Percentiles rank a stretch among this genome's conserved stretches.
phyloP scores from a whole-genome alignment of 257 asterid genomes.

The Solanum chmielewskii region DNA sequence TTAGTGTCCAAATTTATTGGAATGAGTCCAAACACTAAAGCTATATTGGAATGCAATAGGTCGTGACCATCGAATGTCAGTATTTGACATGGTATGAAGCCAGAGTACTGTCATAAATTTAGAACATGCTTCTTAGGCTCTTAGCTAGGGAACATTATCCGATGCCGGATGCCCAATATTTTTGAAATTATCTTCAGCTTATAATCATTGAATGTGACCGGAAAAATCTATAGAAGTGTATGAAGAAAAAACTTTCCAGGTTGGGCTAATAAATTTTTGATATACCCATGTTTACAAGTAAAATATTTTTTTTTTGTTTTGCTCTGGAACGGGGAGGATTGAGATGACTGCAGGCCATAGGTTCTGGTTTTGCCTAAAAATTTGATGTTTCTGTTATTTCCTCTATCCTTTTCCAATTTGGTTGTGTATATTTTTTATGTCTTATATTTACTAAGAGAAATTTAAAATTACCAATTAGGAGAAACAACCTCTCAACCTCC shows the following conservation, averaged over 20 bases:
- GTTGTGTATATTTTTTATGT: background rate
- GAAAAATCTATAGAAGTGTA: background rate
- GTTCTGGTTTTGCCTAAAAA: background rate
- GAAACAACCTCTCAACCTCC: background rate
- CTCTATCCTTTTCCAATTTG: background rate
- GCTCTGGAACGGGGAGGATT: background rate
- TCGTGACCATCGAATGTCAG: background rate
- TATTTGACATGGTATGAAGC: background rate
- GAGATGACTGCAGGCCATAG: background rate
- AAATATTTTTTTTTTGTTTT: background rate
- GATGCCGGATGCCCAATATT: background rate
- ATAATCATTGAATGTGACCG: background rate
- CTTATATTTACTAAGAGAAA: background rate
- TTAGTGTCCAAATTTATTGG: background rate
- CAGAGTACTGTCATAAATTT: background rate
- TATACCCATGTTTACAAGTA: background rate
- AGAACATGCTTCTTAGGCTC: background rate
- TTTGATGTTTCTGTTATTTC: background rate
- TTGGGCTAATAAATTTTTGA: background rate
- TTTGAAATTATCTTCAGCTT: background rate
- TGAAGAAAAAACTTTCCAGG: background rate
- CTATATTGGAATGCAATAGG: background rate
- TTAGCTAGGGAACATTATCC: background rate
- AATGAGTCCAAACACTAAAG: background rate
- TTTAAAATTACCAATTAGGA: background rate